These are phyloP conservation scores for Fusarium nanum DNA, from an alignment of 2,329 filamentous ascomycete genomes.

Conservation along the genomic window DNA sequence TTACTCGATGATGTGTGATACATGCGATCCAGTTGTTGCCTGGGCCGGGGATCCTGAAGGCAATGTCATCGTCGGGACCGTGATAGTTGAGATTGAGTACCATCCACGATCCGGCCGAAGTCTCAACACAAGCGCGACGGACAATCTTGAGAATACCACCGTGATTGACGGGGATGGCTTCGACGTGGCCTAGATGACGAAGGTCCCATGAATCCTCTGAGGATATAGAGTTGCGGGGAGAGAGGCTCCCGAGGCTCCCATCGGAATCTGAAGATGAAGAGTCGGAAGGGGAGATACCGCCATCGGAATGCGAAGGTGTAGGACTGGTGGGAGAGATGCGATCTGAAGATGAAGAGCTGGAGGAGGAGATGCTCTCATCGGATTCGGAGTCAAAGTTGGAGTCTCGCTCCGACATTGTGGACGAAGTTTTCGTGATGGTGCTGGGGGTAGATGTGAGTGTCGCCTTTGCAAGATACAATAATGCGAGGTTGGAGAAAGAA, in stretches of 20 bases:
- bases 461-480: neutral
- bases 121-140: neutral
- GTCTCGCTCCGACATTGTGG: neutral
- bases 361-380: too few species aligned
- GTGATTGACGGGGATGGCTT: neutral
- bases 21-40: neutral
- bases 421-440: too few species aligned
- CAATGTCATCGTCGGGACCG: neutral
- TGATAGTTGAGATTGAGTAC: neutral
- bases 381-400: too few species aligned
- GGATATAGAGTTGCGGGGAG: neutral
- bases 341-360: neutral
- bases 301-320: too few species aligned
- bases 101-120: neutral
- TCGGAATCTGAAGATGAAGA: too few species aligned
- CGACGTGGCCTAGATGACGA: neutral
- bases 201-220: neutral
- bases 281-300: too few species aligned
- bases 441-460: neutral
- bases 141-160: neutral
- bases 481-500: fast-evolving
- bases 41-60: neutral
- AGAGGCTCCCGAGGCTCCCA: too few species aligned
- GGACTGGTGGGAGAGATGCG: too few species aligned
- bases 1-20: fast-evolving